A percentile compares a stretch with the other conserved stretches of the same genome.
phyloP scores from a whole-genome alignment of 1,284 basidiomycete genomes.

The Rhodotorula sp. region DNA sequence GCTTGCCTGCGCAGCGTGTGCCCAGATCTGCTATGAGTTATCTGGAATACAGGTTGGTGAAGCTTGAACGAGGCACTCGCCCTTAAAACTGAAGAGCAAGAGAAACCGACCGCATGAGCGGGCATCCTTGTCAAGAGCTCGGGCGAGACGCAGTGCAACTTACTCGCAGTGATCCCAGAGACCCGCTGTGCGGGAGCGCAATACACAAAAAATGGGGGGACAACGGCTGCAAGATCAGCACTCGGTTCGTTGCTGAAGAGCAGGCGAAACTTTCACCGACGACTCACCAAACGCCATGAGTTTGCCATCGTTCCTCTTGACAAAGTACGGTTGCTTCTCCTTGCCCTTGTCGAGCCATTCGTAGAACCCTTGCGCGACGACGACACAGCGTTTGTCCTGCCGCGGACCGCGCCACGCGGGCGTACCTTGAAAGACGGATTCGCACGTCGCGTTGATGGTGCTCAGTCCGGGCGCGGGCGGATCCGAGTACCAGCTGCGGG shows the following conservation, averaged over 20 bases:
- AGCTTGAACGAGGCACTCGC: not conserved
- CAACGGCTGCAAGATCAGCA: not conserved
- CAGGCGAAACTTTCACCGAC: not conserved
- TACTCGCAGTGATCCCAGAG: conserved; percentile 71
- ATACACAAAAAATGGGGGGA: not conserved
- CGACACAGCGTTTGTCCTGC: conserved; percentile 66
- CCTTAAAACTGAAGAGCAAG: conserved; percentile 46
- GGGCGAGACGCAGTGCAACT: conserved; percentile 30
- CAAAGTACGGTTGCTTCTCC: conserved; percentile 74
- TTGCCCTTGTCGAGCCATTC: conserved; percentile 82
- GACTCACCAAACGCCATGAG: conserved; percentile 57
- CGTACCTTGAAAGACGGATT: conserved; percentile 68
- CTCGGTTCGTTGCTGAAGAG: not conserved
- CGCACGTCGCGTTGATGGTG: conserved; percentile 86
- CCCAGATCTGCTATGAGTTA: too few relatives aligned
- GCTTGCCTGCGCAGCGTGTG: conserved; percentile 52
- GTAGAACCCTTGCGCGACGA: conserved; percentile 82
- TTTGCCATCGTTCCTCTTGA: conserved; percentile 62
- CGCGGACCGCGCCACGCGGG: conserved; percentile 31
- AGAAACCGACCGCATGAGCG: too few relatives aligned
- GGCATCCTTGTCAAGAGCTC: conserved; percentile 31
- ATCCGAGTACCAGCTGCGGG: conserved; percentile 68
- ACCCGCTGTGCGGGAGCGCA: conserved; percentile 66
- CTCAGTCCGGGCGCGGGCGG: conserved; percentile 64
- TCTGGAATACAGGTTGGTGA: too few relatives aligned